Evolutionary conservation across 345 rosid genomes (phyloP).

Genomic region (Murraya koenigii): DNA sequence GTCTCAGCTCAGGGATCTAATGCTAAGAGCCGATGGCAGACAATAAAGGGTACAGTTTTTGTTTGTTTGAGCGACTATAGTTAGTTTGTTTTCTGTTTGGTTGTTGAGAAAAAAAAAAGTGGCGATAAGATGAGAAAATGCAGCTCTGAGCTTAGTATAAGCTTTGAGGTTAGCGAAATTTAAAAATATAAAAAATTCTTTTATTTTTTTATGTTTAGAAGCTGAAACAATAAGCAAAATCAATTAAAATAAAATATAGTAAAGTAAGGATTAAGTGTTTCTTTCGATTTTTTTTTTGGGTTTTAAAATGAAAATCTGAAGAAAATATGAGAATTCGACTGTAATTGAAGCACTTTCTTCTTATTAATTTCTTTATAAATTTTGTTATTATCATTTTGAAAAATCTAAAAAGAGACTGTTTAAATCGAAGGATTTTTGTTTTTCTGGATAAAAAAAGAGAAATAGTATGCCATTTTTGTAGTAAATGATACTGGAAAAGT

Average conservation of each 20-base stretch:
- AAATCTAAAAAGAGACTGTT: background rate
- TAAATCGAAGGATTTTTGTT: background rate
- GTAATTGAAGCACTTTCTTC: background rate
- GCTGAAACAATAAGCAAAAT: background rate
- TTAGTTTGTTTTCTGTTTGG: constrained; percentile 7
- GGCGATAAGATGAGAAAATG: background rate
- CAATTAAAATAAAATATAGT: background rate
- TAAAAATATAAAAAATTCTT: background rate
- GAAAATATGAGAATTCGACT: background rate
- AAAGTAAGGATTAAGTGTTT: background rate
- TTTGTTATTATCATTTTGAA: background rate
- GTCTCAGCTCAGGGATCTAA: constrained; percentile 64
- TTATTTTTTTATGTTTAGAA: background rate
- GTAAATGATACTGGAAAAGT: background rate
- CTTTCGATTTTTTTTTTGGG: background rate
- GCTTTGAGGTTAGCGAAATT: background rate
- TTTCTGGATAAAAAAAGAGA: background rate
- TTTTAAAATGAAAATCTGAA: background rate
- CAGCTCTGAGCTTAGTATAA: background rate
- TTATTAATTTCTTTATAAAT: background rate
- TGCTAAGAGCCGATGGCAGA: constrained; percentile 41
- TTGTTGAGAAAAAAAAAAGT: background rate
- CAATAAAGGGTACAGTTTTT: constrained; percentile 41
- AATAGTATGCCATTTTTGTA: too few species aligned
- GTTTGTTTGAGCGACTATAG: background rate